These are phyloP conservation scores for Wickerhamiella allomyrinae DNA, from an alignment of 805 yeast genomes.

Conservation along the genomic window DNA sequence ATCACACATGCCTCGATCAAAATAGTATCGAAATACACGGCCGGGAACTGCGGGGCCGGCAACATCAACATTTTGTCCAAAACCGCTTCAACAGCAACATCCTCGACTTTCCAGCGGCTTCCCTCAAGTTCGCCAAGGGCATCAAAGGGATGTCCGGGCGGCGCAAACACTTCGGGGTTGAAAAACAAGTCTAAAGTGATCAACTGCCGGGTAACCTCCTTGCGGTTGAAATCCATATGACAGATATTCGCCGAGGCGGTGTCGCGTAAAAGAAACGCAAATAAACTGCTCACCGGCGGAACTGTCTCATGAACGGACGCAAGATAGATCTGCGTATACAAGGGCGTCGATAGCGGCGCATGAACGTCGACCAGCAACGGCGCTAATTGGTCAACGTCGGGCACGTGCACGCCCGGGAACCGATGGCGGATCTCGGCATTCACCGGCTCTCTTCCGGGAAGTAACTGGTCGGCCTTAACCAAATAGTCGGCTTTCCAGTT, in stretches of 20 bases:
- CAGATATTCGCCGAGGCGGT: constrained; percentile 59
- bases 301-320: constrained; percentile 46
- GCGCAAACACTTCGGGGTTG: constrained; percentile 47
- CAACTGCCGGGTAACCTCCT: constrained; percentile 72
- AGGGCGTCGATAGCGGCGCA: background rate
- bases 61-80: constrained; percentile 63
- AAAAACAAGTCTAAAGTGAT: constrained; percentile 61
- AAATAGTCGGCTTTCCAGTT: constrained; percentile 19
- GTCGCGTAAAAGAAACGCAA: constrained; percentile 58
- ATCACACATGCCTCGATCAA: constrained; percentile 76
- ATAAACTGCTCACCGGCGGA: constrained; percentile 37
- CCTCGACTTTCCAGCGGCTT: constrained; percentile 86
- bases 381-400: constrained; percentile 10
- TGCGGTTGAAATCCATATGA: constrained; percentile 76
- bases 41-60: constrained; percentile 51
- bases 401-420: constrained; percentile 25
- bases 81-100: constrained; percentile 70
- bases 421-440: constrained; percentile 12
- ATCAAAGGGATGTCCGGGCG: constrained; percentile 67
- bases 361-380: constrained; percentile 3
- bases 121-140: constrained; percentile 34
- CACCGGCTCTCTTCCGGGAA: background rate
- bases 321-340: constrained; percentile 9
- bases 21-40: constrained; percentile 69
- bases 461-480: constrained; percentile 9